phyloP scores from a whole-genome alignment of 192 early-diverging fungal species.

The Pilaira anomala region DNA sequence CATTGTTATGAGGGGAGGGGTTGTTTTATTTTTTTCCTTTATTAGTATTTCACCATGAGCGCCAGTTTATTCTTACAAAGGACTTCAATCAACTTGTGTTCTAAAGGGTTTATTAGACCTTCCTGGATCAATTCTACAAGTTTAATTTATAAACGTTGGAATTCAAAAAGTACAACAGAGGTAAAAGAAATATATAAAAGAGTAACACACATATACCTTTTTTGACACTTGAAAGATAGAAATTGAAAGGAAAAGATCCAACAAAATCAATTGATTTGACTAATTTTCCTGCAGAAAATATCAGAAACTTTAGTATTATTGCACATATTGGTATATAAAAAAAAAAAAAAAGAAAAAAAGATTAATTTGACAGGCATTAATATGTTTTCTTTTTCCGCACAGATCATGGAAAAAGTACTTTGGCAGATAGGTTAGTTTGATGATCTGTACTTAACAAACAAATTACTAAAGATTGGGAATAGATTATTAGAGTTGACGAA shows the following conservation, averaged over 20 bases:
- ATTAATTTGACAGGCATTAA: neutral
- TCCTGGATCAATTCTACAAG: too few relatives aligned
- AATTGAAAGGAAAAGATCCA: conserved; percentile 37
- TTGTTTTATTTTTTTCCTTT: neutral
- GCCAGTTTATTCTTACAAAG: neutral
- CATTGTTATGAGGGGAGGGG: too few relatives aligned
- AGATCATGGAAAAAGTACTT: conserved; percentile 89
- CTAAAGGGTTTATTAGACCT: neutral
- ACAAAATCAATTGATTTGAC: conserved; percentile 51
- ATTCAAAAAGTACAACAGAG: conserved; percentile 29
- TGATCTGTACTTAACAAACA: neutral
- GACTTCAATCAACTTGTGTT: neutral
- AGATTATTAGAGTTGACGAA: conserved; percentile 88
- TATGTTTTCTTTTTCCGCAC: neutral
- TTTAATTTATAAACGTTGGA: conserved; percentile 9
- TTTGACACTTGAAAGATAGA: conserved; percentile 19
- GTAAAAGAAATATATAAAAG: neutral
- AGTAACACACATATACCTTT: neutral
- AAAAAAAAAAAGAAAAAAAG: too few relatives aligned
- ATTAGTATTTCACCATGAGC: neutral
- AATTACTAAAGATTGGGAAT: too few relatives aligned
- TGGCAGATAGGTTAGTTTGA: conserved; percentile 73
- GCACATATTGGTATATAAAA: conserved; percentile 66
- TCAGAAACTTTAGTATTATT: conserved; percentile 92
- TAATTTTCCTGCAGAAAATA: conserved; percentile 70